Percentiles rank a stretch among this genome's conserved stretches.
These are phyloP conservation scores for Suhomyces bribrorum DNA, from an alignment of 1,139 yeast genomes.

Conservation along the genomic window DNA sequence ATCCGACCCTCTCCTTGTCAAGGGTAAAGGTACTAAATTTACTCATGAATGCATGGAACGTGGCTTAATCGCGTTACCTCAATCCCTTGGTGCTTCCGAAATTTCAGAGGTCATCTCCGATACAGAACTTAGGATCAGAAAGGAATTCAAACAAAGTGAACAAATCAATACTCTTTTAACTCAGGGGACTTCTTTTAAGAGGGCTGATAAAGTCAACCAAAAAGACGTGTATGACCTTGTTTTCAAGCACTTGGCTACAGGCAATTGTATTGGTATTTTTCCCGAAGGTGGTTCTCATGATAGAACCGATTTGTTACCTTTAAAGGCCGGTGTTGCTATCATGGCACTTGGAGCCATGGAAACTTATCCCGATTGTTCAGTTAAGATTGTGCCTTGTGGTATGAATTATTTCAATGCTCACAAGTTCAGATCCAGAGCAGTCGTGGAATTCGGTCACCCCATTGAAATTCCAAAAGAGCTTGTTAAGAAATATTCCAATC, in stretches of 20 bases:
- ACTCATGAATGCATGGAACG: conserved; percentile 62
- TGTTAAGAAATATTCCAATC: conserved; percentile 63
- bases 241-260: conserved; percentile 75
- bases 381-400: conserved; percentile 48
- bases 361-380: conserved; percentile 62
- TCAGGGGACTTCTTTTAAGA: conserved; percentile 63
- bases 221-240: conserved; percentile 78
- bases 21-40: conserved; percentile 72
- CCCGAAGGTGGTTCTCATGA: conserved; percentile 73
- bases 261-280: conserved; percentile 89
- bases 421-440: conserved; percentile 49
- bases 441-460: conserved; percentile 49
- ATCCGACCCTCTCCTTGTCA: conserved; percentile 46
- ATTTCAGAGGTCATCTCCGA: conserved; percentile 71
- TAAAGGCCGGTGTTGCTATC: conserved; percentile 51
- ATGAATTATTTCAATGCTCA: conserved; percentile 51
- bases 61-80: conserved; percentile 78
- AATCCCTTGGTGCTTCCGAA: conserved; percentile 75
- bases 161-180: conserved; percentile 43
- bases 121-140: conserved; percentile 66
- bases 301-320: conserved; percentile 43
- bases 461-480: conserved; percentile 42
- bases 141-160: conserved; percentile 63
- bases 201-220: conserved; percentile 85
- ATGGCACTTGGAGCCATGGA: conserved; percentile 56